phyloP scores from a whole-genome alignment of 2,329 filamentous ascomycete species.

The Diaporthe sp. region DNA sequence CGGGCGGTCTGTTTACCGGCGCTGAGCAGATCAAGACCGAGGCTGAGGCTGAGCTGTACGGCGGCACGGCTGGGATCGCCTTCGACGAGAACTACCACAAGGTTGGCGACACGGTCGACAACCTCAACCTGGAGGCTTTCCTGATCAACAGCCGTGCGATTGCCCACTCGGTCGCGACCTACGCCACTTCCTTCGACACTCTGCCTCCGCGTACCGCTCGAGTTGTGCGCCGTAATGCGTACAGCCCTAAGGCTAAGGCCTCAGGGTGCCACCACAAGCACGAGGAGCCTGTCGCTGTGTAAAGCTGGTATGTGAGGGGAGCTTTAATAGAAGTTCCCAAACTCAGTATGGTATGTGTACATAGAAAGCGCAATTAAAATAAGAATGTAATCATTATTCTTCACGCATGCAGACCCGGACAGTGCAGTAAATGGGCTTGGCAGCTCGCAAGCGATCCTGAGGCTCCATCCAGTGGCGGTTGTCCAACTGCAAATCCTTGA shows the following conservation, averaged over 20 bases:
- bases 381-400: not conserved
- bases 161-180: conserved; percentile 56
- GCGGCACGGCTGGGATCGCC: conserved; percentile 67
- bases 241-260: not conserved
- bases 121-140: conserved; percentile 56
- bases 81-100: conserved; percentile 62
- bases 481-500: not conserved
- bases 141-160: conserved; percentile 59
- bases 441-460: not conserved
- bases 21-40: conserved; percentile 64
- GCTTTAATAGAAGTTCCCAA: not conserved
- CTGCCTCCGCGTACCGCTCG: conserved; percentile 42
- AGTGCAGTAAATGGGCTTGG: no score
- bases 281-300: not conserved
- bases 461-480: not conserved
- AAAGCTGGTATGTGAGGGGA: not conserved
- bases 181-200: conserved; percentile 53
- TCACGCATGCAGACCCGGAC: not conserved
- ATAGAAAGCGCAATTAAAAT: no score
- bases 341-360: no score
- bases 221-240: conserved; percentile 1
- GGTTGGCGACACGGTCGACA: conserved; percentile 52
- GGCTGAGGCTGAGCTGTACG: conserved; percentile 70
- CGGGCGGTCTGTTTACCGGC: conserved; percentile 75
- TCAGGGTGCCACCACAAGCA: conserved; percentile 22